phyloP scores from a whole-genome alignment of 495 filamentous ascomycete genomes.

The Trichoderma orchidacearum region DNA sequence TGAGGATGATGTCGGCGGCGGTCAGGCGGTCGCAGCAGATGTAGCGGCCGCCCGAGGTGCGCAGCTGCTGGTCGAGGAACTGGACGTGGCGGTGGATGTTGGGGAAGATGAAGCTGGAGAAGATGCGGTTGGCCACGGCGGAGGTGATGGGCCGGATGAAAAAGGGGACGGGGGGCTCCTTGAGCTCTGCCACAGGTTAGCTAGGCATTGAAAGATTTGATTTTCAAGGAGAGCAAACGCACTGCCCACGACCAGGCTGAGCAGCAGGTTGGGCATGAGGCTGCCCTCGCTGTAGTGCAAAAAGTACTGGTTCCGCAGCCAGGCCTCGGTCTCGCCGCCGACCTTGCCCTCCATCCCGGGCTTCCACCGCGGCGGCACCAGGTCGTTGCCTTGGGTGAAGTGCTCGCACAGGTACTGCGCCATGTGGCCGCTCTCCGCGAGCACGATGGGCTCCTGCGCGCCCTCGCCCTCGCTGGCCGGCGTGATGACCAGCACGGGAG shows the following conservation, averaged over 20 bases:
- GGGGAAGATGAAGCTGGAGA: conserved; percentile 43
- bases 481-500: conserved; percentile 53
- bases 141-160: conserved; percentile 69
- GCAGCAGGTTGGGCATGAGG: conserved; percentile 11
- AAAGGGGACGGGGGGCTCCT: conserved; percentile 58
- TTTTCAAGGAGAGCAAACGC: not conserved
- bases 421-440: conserved; percentile 73
- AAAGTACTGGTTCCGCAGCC: conserved; percentile 62
- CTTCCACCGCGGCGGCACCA: conserved; percentile 52
- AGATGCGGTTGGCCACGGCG: conserved; percentile 47
- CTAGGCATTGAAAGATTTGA: no score
- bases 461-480: conserved; percentile 10
- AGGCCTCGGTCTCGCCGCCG: conserved; percentile 60
- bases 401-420: conserved; percentile 69
- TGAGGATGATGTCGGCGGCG: conserved; percentile 69
- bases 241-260: conserved; percentile 8
- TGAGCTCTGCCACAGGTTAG: conserved; percentile 24
- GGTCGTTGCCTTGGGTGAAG: conserved; percentile 33
- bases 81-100: conserved; percentile 50
- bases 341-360: conserved; percentile 38
- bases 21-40: conserved; percentile 61
- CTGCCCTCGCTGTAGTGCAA: conserved; percentile 69
- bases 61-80: conserved; percentile 62
- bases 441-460: conserved; percentile 37
- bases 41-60: conserved; percentile 49